Percentiles rank a stretch among this genome's conserved stretches.
phyloP scores from a whole-genome alignment of 345 rosid species.

The Firmiana major region DNA sequence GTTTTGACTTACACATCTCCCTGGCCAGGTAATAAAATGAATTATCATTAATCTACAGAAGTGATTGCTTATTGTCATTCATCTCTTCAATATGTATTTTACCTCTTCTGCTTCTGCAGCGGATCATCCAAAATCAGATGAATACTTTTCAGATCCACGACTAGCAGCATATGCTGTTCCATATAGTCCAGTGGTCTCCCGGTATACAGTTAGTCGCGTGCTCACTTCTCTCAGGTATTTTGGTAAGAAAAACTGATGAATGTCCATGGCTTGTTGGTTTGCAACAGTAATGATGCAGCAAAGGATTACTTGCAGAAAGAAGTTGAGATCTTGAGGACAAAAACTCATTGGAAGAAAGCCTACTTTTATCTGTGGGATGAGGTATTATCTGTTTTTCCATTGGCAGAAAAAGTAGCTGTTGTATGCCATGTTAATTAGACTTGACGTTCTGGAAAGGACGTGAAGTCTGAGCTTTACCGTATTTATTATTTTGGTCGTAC shows the following conservation, averaged over 20 bases:
- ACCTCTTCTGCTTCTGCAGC: conserved; percentile 42
- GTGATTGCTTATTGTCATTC: background rate
- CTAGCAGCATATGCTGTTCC: conserved; percentile 97
- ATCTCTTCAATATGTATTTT: background rate
- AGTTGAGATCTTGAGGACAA: no score
- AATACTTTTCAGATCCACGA: conserved; percentile 78
- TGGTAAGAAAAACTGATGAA: conserved; percentile 30
- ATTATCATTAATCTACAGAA: background rate
- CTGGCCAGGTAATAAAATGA: conserved; percentile 69
- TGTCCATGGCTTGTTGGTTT: conserved; percentile 31
- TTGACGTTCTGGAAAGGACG: no score
- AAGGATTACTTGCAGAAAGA: no score
- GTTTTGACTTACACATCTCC: conserved; percentile 92
- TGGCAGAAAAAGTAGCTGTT: no score
- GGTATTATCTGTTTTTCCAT: no score
- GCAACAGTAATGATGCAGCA: conserved; percentile 20
- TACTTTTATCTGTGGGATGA: no score
- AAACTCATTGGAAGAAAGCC: no score
- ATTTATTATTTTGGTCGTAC: no score
- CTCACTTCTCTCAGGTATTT: conserved; percentile 33
- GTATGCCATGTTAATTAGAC: no score
- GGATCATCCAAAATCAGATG: conserved; percentile 86
- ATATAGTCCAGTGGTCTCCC: conserved; percentile 49
- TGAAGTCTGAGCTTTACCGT: no score
- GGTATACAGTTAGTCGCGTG: conserved; percentile 45